Conservation (phyloP, 225 moss, liverwort and hornwort genomes). For the Ulota crispa region DNA sequence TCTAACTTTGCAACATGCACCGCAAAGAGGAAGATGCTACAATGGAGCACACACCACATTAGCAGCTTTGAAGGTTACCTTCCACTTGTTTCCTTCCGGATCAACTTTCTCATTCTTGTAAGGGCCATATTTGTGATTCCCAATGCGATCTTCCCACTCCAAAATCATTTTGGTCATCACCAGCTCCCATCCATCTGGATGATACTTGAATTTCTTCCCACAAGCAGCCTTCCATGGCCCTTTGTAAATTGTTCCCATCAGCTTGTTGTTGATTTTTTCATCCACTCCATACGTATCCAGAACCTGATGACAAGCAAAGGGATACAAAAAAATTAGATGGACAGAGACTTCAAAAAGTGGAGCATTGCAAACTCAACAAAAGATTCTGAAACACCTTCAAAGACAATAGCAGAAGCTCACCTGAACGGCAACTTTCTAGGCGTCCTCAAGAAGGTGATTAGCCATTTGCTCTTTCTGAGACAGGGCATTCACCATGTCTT, state of each 20-base stretch:
- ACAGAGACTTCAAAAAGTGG: neutral
- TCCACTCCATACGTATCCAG: conserved; percentile 19
- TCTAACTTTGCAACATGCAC: neutral
- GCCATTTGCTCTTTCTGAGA: conserved; percentile 28
- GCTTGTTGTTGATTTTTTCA: conserved; percentile 31
- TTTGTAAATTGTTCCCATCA: conserved; percentile 54
- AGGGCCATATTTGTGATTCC: conserved; percentile 36
- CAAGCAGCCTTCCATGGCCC: conserved; percentile 49
- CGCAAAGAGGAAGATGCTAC: neutral
- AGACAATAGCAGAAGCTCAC: conserved; percentile 24
- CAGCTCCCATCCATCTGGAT: conserved; percentile 51
- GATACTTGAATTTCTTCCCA: conserved; percentile 29
- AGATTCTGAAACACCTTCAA: neutral
- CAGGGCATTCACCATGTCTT: conserved; percentile 26
- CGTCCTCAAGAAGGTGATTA: conserved; percentile 61
- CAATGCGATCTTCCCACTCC: conserved; percentile 50
- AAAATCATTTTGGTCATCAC: conserved; percentile 30
- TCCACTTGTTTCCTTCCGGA: conserved; percentile 20
- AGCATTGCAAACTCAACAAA: neutral
- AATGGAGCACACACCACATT: neutral
- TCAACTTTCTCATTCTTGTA: conserved; percentile 40
- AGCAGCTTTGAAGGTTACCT: conserved; percentile 34
- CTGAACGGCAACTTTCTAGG: conserved; percentile 38
- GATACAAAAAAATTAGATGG: neutral
- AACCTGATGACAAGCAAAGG: conserved; percentile 28